Base-by-base conservation (phyloP, 2,329 filamentous ascomycete genomes). In the Fonsecaea monophora region DNA sequence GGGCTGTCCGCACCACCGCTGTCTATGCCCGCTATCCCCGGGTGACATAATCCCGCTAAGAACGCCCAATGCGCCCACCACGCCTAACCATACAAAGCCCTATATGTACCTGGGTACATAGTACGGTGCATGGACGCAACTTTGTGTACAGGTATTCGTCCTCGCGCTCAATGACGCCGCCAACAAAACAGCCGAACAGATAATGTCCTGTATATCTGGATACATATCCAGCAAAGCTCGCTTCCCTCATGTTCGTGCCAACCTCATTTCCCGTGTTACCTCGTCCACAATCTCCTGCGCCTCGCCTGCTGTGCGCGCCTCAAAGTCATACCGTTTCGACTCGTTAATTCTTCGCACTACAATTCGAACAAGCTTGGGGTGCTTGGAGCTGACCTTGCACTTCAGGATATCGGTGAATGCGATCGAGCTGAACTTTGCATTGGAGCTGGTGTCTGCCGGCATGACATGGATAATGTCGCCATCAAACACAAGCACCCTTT, bases 381-480 rank as follows among this genome's bases (percentile, higher is more conserved):
- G 87, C 68, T 87, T 84, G 67, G 86, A 82, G 72, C 84, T 87
- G 57, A 89, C 86, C 74, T 90, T 90, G 68, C 85, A 87, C 1
- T 87, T 87, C 0, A 89, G 83, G n/a, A 90, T 85, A 61, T 84
- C 84, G 63, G 81, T 84, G 77, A 89, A 89, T 62, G 86, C 86
- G 64, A 90, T 86, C 25, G 86, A 88, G 8, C 86, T 87, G 6
- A 84, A 85, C 73, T 87, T 87, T 32, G 79, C 79, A 59, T 74
- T 76, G 10, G 72, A 75, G n/a, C 83, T 84, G 3, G 80, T 80
- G 48, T 83, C 82, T 2, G 77, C 78, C 6, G 87, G 87, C 80
- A 89, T 85, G 68, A 89, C 87, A 74, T 89, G 87, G 77, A 90
- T 84, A 74, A 88, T 89, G 71, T 90, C 87, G 60, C 85, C 86